These are phyloP conservation scores for Urtica urens DNA, from an alignment of 306 rosid genomes.

Conservation along the genomic window DNA sequence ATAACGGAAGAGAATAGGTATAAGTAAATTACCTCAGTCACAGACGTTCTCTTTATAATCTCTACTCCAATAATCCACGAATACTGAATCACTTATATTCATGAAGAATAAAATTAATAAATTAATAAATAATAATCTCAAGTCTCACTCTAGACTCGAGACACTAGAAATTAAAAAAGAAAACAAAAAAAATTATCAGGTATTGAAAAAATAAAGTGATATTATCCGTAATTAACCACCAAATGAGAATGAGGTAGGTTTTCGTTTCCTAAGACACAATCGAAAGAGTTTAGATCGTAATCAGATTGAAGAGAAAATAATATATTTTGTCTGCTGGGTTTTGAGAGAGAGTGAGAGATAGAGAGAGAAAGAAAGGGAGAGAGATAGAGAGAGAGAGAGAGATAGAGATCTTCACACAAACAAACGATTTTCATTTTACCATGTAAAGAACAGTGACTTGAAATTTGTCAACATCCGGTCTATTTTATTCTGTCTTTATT, in stretches of 20 bases:
- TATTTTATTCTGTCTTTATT: conserved; percentile 90
- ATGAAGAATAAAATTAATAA: too few relatives aligned
- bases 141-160: conserved; percentile 23
- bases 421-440: conserved; percentile 99
- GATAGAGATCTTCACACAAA: conserved; percentile 88
- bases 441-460: conserved; percentile 98
- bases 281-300: conserved; percentile 74
- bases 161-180: conserved; percentile 18
- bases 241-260: conserved; percentile 39
- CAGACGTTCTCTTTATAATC: conserved; percentile 44
- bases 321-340: conserved; percentile 98
- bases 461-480: conserved; percentile 99
- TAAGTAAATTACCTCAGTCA: conserved; percentile 66
- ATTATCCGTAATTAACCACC: conserved; percentile 15
- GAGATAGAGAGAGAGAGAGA: conserved; percentile 83
- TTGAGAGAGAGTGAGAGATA: too few relatives aligned
- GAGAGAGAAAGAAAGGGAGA: conserved; percentile 14
- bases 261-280: conserved; percentile 36
- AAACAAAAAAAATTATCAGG: conserved; percentile 14
- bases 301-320: conserved; percentile 38
- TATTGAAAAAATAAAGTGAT: conserved; percentile 3
- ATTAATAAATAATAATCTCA: conserved; percentile 22
- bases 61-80: conserved; percentile 31
- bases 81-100: conserved; percentile 36
- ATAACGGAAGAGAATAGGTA: conserved; percentile 17